A percentile compares a stretch with the other conserved stretches of the same genome.
Conservation (phyloP, 2,329 filamentous ascomycete species). For the Plectosphaerella sp. region DNA sequence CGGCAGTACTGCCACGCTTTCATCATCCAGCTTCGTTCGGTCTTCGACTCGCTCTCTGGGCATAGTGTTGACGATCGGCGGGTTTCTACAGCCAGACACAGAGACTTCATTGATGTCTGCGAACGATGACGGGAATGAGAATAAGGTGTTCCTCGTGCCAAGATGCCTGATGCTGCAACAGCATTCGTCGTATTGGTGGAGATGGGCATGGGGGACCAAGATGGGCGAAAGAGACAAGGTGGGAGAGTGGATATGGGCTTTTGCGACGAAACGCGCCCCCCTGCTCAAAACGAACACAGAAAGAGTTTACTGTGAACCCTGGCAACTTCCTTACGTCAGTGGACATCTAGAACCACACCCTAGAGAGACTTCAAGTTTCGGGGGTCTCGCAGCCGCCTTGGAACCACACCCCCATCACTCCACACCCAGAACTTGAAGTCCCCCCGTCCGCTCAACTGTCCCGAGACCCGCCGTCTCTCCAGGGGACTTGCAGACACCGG, state of each 20-base stretch:
- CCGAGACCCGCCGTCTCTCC: not conserved
- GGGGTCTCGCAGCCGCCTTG: not conserved
- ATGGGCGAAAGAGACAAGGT: not conserved
- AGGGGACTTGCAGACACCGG: not conserved
- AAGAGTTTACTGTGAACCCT: not conserved
- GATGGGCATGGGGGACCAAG: not conserved
- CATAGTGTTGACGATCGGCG: too few relatives aligned
- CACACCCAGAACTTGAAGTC: not conserved
- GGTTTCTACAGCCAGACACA: not conserved
- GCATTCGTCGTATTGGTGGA: not conserved
- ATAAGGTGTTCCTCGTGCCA: too few relatives aligned
- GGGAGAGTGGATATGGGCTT: not conserved
- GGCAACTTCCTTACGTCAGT: conserved; percentile 12
- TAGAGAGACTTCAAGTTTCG: not conserved
- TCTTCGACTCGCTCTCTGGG: too few relatives aligned
- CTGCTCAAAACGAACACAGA: conserved; percentile 11
- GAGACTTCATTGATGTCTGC: not conserved
- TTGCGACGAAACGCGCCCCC: conserved; percentile 2
- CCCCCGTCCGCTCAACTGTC: not conserved
- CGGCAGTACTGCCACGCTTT: too few relatives aligned
- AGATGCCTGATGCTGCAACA: not conserved
- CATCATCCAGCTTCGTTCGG: too few relatives aligned
- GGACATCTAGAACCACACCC: conserved; percentile 3
- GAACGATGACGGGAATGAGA: not conserved
- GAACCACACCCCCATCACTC: not conserved